Evolutionary conservation across 108 stramenopile genomes (phyloP), one percentile per base, ranked within the genome.

Genomic region (Skeletonema potamos): DNA sequence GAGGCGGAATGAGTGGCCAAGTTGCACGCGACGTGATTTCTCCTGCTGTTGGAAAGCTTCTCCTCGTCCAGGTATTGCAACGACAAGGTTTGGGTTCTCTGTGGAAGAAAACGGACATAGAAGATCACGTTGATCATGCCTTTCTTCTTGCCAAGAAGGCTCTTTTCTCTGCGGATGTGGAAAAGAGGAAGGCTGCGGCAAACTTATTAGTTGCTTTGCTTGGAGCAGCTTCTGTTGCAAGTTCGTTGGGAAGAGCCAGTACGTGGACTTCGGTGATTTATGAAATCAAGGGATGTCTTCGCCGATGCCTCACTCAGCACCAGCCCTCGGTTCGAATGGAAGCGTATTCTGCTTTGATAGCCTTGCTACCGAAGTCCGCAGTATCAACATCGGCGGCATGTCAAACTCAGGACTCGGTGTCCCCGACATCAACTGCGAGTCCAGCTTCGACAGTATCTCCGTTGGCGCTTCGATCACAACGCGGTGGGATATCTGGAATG

Each of bases 71-170:
- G 69, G 56, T 70, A 51, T 55, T 62, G 6, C 58, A 36, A 22
- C 66, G 62, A 12, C 71, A 58, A 27, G 62, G 72, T 26, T 43
- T 73, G 22, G 72, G 81, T 29, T 68, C 70, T 36, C 55, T 72
- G 6, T 73, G 81, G 76, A 82, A 82, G 39, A 64, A 66, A 24
- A 54, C 33, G 12, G 82, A 79, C 44, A 46, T 83, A 9, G 67
- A 69, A 18, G 82, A 83, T 37, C 72, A 81, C 29, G 64, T 84
- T 4, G 69, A 84, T 64, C 83, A 84, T 30, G 67, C 73, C n/a
- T 81, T 80, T 57, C 65, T 84, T 15, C 65, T 84, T 29, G 74
- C 73, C 5, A 84, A 81, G 70, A 84, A 84, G 58, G 75, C 79
- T 13, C 48, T 81, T 4, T 81, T 81, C 56, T 76, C 66, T 57